A percentile compares a stretch with the other conserved stretches of the same genome.
Conservation (phyloP, 345 rosid genomes). For the Gossypium stocksii region DNA sequence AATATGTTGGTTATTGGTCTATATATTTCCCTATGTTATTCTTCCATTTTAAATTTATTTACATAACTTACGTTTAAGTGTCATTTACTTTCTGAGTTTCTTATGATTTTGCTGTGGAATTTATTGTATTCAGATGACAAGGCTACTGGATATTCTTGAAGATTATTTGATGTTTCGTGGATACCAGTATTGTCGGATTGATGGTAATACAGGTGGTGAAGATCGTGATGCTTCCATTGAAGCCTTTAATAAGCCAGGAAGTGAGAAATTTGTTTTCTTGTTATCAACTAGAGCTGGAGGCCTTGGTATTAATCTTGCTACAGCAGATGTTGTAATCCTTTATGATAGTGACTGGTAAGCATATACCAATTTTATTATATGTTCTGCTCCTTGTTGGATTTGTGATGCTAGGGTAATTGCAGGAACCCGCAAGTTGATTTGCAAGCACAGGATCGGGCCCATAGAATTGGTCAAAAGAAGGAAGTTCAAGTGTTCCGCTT, state of each 20-base stretch:
- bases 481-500: conserved; percentile 99
- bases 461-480: conserved; percentile 97
- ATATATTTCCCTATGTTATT: background rate
- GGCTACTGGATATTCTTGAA: conserved; percentile 97
- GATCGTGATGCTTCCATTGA: conserved; percentile 99
- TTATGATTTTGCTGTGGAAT: conserved; percentile 10
- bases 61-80: background rate
- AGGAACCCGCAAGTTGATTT: conserved; percentile 99
- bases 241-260: conserved; percentile 88
- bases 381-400: conserved; percentile 13
- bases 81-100: background rate
- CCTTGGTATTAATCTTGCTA: conserved; percentile 98
- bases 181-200: conserved; percentile 89
- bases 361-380: conserved; percentile 5
- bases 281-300: conserved; percentile 99
- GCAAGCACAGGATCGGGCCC: conserved; percentile 99
- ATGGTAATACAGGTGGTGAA: conserved; percentile 99
- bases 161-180: conserved; percentile 94
- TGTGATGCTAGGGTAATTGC: conserved; percentile 29
- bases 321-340: conserved; percentile 98
- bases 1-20: background rate
- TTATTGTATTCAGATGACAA: conserved; percentile 73
- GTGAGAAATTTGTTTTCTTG: conserved; percentile 95
- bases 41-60: background rate
- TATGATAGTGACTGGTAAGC: conserved; percentile 98